Evolutionary conservation across 345 rosid genomes (phyloP).

Genomic region (Salix purpurea): DNA sequence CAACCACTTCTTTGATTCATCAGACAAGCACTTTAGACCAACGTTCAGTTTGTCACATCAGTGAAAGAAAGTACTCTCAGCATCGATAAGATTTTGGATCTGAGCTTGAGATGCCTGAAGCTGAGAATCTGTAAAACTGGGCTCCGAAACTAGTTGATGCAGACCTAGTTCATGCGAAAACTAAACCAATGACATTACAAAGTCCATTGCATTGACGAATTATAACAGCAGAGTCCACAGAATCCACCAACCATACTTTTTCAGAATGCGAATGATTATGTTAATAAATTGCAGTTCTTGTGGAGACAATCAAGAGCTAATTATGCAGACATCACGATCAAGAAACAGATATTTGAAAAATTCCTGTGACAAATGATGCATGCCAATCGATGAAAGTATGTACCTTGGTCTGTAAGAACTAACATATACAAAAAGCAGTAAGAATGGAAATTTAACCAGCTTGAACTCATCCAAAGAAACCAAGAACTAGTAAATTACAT

Average conservation of each 20-base stretch:
- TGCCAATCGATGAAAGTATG: not conserved
- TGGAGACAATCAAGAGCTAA: not conserved
- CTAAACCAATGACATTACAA: not conserved
- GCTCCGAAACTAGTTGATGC: not conserved
- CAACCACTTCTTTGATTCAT: not conserved
- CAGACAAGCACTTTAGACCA: not conserved
- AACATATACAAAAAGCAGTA: not conserved
- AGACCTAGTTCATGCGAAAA: not conserved
- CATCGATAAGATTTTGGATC: not conserved
- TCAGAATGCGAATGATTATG: not conserved
- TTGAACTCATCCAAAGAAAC: not conserved
- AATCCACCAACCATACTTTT: not conserved
- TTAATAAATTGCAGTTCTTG: not conserved
- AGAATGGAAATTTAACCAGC: not conserved
- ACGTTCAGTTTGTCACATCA: not conserved
- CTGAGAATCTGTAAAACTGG: not conserved
- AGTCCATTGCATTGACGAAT: not conserved
- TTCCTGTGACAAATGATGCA: not conserved
- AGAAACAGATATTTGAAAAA: not conserved
- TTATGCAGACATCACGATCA: not conserved
- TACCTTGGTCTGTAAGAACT: not conserved
- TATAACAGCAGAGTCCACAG: not conserved
- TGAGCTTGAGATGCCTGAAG: not conserved
- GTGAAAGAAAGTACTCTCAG: not conserved
- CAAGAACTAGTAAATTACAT: slow-evolving; percentile 28